These are phyloP conservation scores for Arthrinium phaeospermum DNA, from an alignment of 2,329 filamentous ascomycete species.

Conservation along the genomic window DNA sequence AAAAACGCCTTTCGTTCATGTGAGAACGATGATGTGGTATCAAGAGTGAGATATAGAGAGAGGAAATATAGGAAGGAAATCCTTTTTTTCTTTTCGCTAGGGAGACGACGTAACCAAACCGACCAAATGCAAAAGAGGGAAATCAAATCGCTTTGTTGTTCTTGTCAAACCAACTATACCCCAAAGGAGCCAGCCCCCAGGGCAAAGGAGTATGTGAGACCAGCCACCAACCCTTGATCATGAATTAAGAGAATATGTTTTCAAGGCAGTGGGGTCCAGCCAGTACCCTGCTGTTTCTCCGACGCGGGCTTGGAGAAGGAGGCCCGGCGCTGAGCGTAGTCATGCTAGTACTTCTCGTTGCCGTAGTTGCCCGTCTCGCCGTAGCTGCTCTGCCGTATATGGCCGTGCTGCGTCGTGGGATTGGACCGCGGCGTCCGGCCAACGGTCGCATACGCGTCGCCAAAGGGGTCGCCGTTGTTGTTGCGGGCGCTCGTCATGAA, in stretches of 20 bases:
- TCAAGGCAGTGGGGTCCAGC: constrained; percentile 5
- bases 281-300: constrained; percentile 1
- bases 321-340: background rate
- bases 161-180: no score
- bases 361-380: constrained; percentile 26
- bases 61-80: background rate
- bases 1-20: constrained; percentile 6
- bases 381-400: constrained; percentile 31
- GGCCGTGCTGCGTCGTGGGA: constrained; percentile 28
- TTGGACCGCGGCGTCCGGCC: constrained; percentile 25
- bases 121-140: background rate
- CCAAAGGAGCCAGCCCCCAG: constrained; percentile 18
- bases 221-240: background rate
- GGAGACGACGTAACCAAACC: background rate
- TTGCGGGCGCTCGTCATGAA: background rate
- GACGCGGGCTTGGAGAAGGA: background rate
- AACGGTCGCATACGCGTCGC: constrained; percentile 25
- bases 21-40: constrained; percentile 1
- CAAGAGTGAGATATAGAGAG: background rate
- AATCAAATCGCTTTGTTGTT: constrained; percentile 1
- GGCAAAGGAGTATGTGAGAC: background rate
- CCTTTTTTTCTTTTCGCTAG: background rate
- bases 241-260: background rate
- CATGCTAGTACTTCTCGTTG: constrained; percentile 27
- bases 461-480: background rate